A percentile compares a stretch with the other conserved stretches of the same genome.
These are phyloP conservation scores for Phylloporus scabripes DNA, from an alignment of 768 basidiomycete species.

Conservation along the genomic window DNA sequence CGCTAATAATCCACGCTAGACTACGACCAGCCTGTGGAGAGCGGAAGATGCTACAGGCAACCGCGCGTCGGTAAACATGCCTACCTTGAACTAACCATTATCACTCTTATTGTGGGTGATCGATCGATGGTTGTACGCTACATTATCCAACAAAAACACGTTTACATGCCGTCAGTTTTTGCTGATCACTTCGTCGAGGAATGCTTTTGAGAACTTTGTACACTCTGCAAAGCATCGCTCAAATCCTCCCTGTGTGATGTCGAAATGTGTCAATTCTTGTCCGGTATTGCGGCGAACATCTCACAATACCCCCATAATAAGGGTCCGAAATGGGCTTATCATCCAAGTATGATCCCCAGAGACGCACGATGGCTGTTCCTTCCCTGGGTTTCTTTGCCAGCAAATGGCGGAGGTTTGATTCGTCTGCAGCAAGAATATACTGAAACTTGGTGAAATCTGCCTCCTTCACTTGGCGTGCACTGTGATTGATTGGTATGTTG, in stretches of 20 bases:
- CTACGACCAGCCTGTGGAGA: slow-evolving; percentile 89
- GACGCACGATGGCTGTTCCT: slow-evolving; percentile 56
- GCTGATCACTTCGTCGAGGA: slow-evolving; percentile 59
- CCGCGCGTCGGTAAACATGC: slow-evolving; percentile 83
- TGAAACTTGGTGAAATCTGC: slow-evolving; percentile 73
- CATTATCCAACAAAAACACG: slow-evolving; percentile 3
- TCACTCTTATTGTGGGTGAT: not conserved
- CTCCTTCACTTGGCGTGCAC: slow-evolving; percentile 56
- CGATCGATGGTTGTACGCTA: slow-evolving; percentile 5
- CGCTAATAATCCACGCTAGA: slow-evolving; percentile 42
- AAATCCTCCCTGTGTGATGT: slow-evolving; percentile 52
- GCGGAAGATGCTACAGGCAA: slow-evolving; percentile 77
- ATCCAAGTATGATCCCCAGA: slow-evolving; percentile 82
- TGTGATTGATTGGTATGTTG: slow-evolving; percentile 62
- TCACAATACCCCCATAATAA: slow-evolving; percentile 68
- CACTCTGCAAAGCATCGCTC: slow-evolving; percentile 79
- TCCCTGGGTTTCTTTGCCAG: slow-evolving; percentile 46
- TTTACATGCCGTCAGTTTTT: slow-evolving; percentile 17
- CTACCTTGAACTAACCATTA: slow-evolving; percentile 49
- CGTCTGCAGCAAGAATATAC: slow-evolving; percentile 84
- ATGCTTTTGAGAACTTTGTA: slow-evolving; percentile 65
- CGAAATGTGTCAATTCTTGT: slow-evolving; percentile 2
- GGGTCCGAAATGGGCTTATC: slow-evolving; percentile 74
- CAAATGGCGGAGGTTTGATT: slow-evolving; percentile 63
- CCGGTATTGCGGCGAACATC: slow-evolving; percentile 16